Evolutionary conservation across 192 early-diverging fungal species (phyloP).

Genomic region (Jimgerdemannia flammicorona): DNA sequence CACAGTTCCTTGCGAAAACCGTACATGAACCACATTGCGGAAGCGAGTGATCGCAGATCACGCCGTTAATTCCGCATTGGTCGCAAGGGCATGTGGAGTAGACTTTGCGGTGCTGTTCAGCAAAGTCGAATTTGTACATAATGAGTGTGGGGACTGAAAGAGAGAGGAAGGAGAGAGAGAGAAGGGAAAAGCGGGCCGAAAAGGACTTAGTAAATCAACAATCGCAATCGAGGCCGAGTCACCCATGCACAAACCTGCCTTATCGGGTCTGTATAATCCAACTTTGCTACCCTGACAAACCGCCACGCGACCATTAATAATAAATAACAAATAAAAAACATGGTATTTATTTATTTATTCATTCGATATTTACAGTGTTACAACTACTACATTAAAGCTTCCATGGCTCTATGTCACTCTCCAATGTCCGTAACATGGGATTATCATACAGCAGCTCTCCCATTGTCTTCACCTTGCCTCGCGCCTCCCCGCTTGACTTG

Average conservation of each 20-base stretch:
- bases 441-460: neutral
- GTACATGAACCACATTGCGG: neutral
- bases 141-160: neutral
- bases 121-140: neutral
- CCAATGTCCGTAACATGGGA: neutral
- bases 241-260: too few species aligned
- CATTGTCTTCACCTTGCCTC: neutral
- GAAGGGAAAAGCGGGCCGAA: neutral
- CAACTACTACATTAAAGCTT: neutral
- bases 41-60: neutral
- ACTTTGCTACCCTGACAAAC: too few species aligned
- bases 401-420: neutral
- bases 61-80: neutral
- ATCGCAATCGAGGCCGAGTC: too few species aligned
- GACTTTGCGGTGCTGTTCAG: too few species aligned
- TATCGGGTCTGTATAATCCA: too few species aligned
- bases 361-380: too few species aligned
- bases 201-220: too few species aligned
- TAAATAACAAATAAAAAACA: too few species aligned
- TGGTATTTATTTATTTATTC: too few species aligned
- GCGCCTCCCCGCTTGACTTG: neutral
- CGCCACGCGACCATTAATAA: too few species aligned
- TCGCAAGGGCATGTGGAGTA: too few species aligned
- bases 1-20: neutral
- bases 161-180: neutral